These are phyloP conservation scores for Iodosphaeria phyllophila DNA, from an alignment of 2,329 filamentous ascomycete genomes.

Conservation along the genomic window DNA sequence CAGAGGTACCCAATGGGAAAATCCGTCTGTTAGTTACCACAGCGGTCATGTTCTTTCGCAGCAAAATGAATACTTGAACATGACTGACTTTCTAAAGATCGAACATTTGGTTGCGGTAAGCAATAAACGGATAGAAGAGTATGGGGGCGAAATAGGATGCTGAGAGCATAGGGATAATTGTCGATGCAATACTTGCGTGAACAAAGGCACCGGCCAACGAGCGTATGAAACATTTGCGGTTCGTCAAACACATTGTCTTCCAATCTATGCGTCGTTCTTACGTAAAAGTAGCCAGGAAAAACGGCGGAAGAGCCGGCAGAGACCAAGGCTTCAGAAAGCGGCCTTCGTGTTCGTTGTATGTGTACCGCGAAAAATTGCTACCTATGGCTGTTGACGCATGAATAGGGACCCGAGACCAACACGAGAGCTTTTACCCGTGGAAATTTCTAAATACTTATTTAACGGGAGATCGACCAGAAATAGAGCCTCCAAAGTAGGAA, in stretches of 20 bases:
- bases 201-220: constrained; percentile 52
- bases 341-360: constrained; percentile 30
- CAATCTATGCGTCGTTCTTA: constrained; percentile 3
- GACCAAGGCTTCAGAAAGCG: constrained; percentile 20
- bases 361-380: neutral
- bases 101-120: constrained; percentile 19
- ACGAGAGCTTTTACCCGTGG: constrained; percentile 49
- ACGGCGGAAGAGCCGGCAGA: constrained; percentile 10
- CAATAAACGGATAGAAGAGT: neutral
- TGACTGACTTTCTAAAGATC: constrained; percentile 13
- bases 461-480: constrained; percentile 11
- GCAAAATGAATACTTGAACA: constrained; percentile 8
- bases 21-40: too few relatives aligned
- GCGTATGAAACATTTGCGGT: constrained; percentile 50
- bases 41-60: too few relatives aligned
- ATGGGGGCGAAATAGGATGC: neutral
- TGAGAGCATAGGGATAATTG: constrained; percentile 44
- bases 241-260: constrained; percentile 10
- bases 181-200: constrained; percentile 46
- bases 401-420: constrained; percentile 46
- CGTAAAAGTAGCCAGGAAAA: neutral
- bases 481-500: constrained; percentile 17
- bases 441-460: constrained; percentile 36
- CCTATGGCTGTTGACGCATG: constrained; percentile 4
- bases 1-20: too few relatives aligned